Evolutionary conservation across 257 asterid species (phyloP).

Genomic region (Solanum clarkiae): DNA sequence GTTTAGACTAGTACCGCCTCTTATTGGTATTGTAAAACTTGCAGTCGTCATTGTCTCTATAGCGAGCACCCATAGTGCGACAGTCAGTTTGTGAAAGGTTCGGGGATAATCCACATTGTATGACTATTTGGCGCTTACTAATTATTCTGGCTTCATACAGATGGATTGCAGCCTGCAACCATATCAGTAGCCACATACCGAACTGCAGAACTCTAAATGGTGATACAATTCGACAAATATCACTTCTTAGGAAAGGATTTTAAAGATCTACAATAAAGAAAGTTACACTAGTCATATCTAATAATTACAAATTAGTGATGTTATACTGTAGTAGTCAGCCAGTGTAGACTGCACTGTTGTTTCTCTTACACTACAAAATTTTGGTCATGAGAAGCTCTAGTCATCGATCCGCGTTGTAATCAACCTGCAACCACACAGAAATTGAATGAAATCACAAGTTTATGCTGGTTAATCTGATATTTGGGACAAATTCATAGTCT

Average conservation of each 20-base stretch:
- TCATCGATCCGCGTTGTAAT: not conserved
- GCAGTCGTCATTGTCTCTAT: not conserved
- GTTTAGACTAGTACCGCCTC: not conserved
- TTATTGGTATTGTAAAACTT: not conserved
- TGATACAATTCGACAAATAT: not conserved
- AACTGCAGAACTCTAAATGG: not conserved
- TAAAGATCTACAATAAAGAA: too few species aligned
- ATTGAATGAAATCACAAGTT: not conserved
- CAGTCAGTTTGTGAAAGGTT: not conserved
- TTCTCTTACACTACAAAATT: conserved; percentile 30
- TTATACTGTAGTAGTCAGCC: conserved; percentile 1
- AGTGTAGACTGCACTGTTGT: conserved; percentile 5
- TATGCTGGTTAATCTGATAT: not conserved
- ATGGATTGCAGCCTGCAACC: not conserved
- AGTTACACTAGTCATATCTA: conserved; percentile 2
- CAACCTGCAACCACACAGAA: conserved; percentile 27
- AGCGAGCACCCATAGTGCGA: not conserved
- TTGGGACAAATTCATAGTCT: not conserved
- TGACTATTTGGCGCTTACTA: not conserved
- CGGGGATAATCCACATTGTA: not conserved
- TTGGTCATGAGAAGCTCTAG: conserved; percentile 10
- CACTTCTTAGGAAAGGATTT: not conserved
- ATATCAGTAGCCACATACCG: not conserved
- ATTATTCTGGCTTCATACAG: not conserved
- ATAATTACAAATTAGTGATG: conserved; percentile 14